phyloP scores from a whole-genome alignment of 225 moss, liverwort and hornwort species.

The Neckera pumila region DNA sequence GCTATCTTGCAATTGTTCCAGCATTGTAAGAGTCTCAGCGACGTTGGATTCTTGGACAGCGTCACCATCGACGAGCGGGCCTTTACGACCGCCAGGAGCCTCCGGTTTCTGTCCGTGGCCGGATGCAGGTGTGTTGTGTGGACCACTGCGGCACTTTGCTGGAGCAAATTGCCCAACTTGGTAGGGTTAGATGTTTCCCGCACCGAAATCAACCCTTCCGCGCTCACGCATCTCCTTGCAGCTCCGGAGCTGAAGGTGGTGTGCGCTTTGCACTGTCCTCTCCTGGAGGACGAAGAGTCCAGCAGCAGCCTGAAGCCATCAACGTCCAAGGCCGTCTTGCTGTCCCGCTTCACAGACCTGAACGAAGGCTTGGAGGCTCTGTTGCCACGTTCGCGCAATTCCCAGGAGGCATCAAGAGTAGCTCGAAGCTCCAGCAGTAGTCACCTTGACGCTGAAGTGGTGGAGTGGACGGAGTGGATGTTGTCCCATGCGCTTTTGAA shows the following conservation, averaged over 20 bases:
- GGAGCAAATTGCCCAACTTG: conserved; percentile 73
- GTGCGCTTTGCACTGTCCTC: conserved; percentile 67
- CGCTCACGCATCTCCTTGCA: conserved; percentile 56
- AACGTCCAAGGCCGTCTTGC: conserved; percentile 27
- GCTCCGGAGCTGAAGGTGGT: conserved; percentile 63
- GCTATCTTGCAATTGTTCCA: conserved; percentile 56
- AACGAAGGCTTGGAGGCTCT: conserved; percentile 50
- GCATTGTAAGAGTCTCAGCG: conserved; percentile 55
- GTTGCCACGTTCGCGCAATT: background rate
- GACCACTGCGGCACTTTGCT: conserved; percentile 52
- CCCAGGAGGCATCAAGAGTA: background rate
- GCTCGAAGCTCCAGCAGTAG: background rate
- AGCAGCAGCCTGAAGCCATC: conserved; percentile 22
- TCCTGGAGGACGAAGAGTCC: conserved; percentile 48
- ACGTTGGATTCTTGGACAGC: conserved; percentile 73
- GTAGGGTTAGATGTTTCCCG: conserved; percentile 70
- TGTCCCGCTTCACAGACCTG: conserved; percentile 71
- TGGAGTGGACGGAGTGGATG: conserved; percentile 85
- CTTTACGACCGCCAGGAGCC: conserved; percentile 45
- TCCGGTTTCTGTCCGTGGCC: conserved; percentile 75
- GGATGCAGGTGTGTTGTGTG: conserved; percentile 70
- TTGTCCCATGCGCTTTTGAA: conserved; percentile 74
- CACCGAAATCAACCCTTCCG: conserved; percentile 58
- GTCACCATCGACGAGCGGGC: conserved; percentile 52
- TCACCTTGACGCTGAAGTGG: conserved; percentile 9